Evolutionary conservation across 2,329 filamentous ascomycete species (phyloP), one percentile per base, ranked within the genome.

Genomic region (Calonectria pseudoreteaudii): DNA sequence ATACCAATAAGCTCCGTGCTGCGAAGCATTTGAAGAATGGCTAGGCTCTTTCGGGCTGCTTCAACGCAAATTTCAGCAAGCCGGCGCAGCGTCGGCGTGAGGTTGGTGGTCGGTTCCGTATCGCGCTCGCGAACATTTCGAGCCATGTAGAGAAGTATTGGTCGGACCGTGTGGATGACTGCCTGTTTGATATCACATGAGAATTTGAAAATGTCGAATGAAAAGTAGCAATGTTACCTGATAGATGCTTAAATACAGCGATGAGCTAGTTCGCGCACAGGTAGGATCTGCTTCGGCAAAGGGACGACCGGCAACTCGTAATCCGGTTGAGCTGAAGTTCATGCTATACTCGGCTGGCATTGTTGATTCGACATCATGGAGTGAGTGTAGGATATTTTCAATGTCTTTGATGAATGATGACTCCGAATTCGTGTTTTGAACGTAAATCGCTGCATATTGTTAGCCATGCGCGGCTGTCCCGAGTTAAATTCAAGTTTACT

Each of bases 41-140:
- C 70, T 3, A 76, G 23, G 36, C 75, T 75, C 34, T 75, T 76
- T 1, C 68, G 75, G 10, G 75, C 75, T 0, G 75, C 73, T n/a
- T 76, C 74, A 9, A 76, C 60, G 8, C 74, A 76, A 4, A 74
- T 75, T 14, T 75, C 74, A 9, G 70, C 74, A 16, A 76, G 74
- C n/a, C 73, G 67, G 23, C 74, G 74, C 6, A 76, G 47, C 1
- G 70, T 73, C 10, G 50, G 74, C 3, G 70, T 76, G 30, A 73
- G 52, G 47, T 64, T 73, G n/a, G 58, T 56, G 28, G 30, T 44
- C 1, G 70, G 44, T 11, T 67, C 73, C 5, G 41, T 26, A 62
- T 71, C 73, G 18, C 62, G 58, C 10, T 67, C 72, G 16, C 74
- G 69, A 44, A 73, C 65, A 30, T 67, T 76, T 1, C 65, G 71